Base-by-base conservation (phyloP, 805 yeast species). In the Candida rishiriensis region DNA sequence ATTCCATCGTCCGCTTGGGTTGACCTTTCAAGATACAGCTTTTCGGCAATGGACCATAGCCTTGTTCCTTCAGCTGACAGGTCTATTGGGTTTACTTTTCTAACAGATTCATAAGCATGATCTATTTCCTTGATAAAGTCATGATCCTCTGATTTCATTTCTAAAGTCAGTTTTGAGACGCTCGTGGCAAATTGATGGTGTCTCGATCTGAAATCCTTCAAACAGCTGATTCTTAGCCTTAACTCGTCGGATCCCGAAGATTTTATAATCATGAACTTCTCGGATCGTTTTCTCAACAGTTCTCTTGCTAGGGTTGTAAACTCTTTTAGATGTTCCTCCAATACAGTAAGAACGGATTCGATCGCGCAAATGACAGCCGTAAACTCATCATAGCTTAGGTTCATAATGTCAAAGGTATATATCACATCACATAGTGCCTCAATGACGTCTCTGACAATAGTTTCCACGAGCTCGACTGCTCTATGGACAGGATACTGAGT, bases 291-390 rank as follows among this genome's bases (percentile, higher is more conserved):
- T 50, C 97, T 70, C 34, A 86, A 69, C 3, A 85, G 62, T 47
- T 90, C 97, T 44, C 97, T 73, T 0, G 88, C 77, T 36, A 85
- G 57, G 41, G 78, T 74, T 1, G 81, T 76, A 64, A 83, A 78
- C 43, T 80, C 86, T 55, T 83, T 81, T 10, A 80, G 57, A 34
- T 76, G 74, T 26, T 69, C 72, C 32, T 88, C 95, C 69, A 90
- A 77, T 1, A 71, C 61, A 2, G 59, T 63, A 29, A 81, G 70
- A 1, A 73, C 56, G 0, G 57, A 46, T 2, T 59, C 51, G 0
- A 76, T 50, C 1, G 61, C 59, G 0, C 55, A 36, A 0, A 73
- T 50, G 1, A 61, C 39, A 0, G 41, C 44, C 2, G 62, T 54
- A 51, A 83, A 83, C 3, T 68, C 70, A 0, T 51, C 53, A 41